Evolutionary conservation across 192 early-diverging fungal species (phyloP), one percentile per base, ranked within the genome.

Genomic region (Umbelopsis sp.): DNA sequence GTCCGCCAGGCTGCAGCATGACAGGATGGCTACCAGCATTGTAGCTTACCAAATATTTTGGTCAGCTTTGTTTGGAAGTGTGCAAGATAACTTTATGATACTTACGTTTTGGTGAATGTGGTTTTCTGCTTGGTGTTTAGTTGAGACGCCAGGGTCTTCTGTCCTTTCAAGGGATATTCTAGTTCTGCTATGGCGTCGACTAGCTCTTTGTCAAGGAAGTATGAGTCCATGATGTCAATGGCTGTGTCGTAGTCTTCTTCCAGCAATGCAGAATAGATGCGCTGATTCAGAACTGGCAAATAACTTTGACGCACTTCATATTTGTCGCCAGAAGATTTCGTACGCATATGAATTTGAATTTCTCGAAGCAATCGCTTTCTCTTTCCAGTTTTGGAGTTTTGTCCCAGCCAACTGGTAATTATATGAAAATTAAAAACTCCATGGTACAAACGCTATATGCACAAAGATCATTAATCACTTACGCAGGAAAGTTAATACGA

Each of bases 181-280:
- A 99, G 73, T 71, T 96, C 95, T 77, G 93, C 61, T 52, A 99
- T 85, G 0, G 88, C 75, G n/a, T 98, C 96, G 79, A 89, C 90
- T 73, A 95, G 89, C 46, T 98, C 97, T 72, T 89, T 90, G 71
- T 79, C 91, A 58, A 99, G 78, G 66, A 91, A 95, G 79, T 99
- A 99, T 15, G 88, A 86, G 71, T 99, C 96, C 95, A 99, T 95
- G 7, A 85, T 75, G 10, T 90, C 70, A 30, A 98, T 91, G n/a
- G 95, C 90, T 9, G 88, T 80, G 5, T 79, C 75, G 44, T 94
- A 88, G 0, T 87, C 91, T 9, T 84, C 61, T 21, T 84, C 55
- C 4, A 86, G 47, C 25, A 92, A 68, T 33, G 89, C 93, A n/a
- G 65, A 49, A 2, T 82, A 83, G 4, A 94, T 51, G 15, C 71